Evolutionary conservation across 495 filamentous ascomycete species (phyloP), one percentile per base, ranked within the genome.

Genomic region (Xeromyces bisporus): DNA sequence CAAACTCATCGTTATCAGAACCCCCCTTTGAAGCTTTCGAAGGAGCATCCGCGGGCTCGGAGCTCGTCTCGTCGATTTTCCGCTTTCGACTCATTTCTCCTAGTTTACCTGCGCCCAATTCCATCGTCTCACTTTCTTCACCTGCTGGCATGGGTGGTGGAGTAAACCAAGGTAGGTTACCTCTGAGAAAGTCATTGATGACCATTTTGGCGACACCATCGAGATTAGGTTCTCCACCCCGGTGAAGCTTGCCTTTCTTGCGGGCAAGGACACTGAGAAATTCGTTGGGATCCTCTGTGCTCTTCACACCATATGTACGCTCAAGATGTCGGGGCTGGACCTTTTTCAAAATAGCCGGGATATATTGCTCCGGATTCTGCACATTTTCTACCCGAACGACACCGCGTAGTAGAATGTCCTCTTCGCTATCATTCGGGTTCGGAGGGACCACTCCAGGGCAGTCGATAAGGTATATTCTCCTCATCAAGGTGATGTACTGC

Each of bases 401-500:
- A 37, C 91, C 89, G 35, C 83, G 69, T 23, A 97, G 70, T n/a
- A 97, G 62, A 33, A 96, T 82, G 38, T 93, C 87, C 47, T 81
- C 68, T 26, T 80, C 75, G 0, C 74, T 80, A 42, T 94, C 87
- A 26, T 71, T 69, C 27, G 63, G 62, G 40, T 74, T 87, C 2
- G 89, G 85, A 6, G 89, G 87, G 6, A 94, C 89, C 16, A 97
- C 82, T 42, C 89, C 89, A 21, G 89, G 89, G 44, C 89, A 94
- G 46, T 96, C 89, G 41, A 96, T 94, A 32, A 97, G 64, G 49
- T 93, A 96, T 26, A 97, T 94, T 30, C 91, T 66, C 52, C 84
- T 86, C 85, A 93, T 96, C 32, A 97, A 53, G 1, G 87, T 94
- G 35, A 97, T 79, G 40, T 93, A 96, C 51, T 97, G 85, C 85